Base-by-base conservation (phyloP, 2,329 filamentous ascomycete genomes). In the Phyllachora maydis region DNA sequence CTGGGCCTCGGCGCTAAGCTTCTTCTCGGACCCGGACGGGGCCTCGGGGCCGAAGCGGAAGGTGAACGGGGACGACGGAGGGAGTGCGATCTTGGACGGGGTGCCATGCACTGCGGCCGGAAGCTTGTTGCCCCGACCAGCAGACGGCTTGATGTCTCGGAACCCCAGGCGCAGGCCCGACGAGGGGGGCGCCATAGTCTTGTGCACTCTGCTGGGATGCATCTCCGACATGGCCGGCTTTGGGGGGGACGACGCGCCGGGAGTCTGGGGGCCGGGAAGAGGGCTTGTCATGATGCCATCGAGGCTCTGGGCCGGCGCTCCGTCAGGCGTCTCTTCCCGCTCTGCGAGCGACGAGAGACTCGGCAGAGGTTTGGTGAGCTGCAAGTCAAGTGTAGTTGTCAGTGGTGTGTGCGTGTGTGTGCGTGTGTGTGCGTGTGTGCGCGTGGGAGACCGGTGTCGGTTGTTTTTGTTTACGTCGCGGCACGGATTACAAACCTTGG, bases 131-230 rank as follows among this genome's bases (percentile, higher is more conserved):
- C 41, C 45, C 1, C 53, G 52, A 31, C 54, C 57, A 7, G 56
- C 54, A 16, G 53, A 45, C n/a, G 63, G 50, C 30, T 63, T 67
- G 43, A 88, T 70, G 33, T 78, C 74, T 28, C 66, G 65, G 46
- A 93, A 92, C 10, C 83, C 83, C 12, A 91, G 59, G 38, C 75
- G 67, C 20, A 88, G 56, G 5, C 75, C 81, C 8, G 82, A 81
- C 14, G 88, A 82, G 2, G 74, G 65, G 21, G 77, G 56, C 25
- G 75, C 77, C 30, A 69, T 74, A 12, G 76, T 83, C 32, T 65
- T 60, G 27, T 88, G 79, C 27, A 68, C 65, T 41, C 76, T 77
- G 52, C 76, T 77, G 6, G 85, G 85, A 42, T 93, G 83, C 83
- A 93, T 93, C 44, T 92, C 82, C 29, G 71, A 67, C 32, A 61